phyloP scores from a whole-genome alignment of 208 protist species.

The Trypanosoma mega region DNA sequence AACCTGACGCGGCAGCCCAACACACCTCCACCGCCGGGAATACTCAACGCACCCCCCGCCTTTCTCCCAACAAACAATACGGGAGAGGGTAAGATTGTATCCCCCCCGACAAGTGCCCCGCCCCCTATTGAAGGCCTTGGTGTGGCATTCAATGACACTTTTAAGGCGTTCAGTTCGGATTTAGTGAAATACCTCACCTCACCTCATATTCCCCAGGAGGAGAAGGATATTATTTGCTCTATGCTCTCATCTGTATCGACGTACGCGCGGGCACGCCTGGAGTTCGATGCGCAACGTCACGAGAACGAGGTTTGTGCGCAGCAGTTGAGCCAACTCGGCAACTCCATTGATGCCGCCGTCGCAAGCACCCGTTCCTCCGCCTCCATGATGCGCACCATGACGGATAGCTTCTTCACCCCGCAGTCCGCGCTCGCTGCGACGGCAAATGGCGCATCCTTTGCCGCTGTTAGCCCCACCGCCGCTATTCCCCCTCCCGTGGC shows the following conservation, averaged over 20 bases:
- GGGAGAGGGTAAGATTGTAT: no score
- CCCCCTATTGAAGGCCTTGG: no score
- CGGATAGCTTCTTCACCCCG: conserved; percentile 6
- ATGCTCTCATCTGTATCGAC: neutral
- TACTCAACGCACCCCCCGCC: no score
- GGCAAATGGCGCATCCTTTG: no score
- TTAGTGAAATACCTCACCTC: conserved; percentile 5
- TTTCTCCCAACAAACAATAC: no score
- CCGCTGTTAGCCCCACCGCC: neutral
- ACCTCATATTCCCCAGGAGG: neutral
- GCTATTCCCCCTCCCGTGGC: neutral
- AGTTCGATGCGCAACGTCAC: neutral
- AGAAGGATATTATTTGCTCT: conserved; percentile 2
- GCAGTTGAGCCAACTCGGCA: conserved; percentile 1
- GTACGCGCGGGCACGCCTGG: conserved; percentile 7
- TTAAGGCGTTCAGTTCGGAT: neutral
- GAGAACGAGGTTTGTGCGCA: conserved; percentile 10
- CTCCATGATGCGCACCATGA: neutral
- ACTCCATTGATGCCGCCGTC: neutral
- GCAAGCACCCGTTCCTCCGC: neutral
- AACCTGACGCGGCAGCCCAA: no score
- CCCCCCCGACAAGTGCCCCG: no score
- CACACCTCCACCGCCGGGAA: no score
- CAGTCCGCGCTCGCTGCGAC: neutral
- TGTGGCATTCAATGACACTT: no score